Evolutionary conservation across 2,329 filamentous ascomycete genomes (phyloP).

Genomic region (Talaromyces sp.): DNA sequence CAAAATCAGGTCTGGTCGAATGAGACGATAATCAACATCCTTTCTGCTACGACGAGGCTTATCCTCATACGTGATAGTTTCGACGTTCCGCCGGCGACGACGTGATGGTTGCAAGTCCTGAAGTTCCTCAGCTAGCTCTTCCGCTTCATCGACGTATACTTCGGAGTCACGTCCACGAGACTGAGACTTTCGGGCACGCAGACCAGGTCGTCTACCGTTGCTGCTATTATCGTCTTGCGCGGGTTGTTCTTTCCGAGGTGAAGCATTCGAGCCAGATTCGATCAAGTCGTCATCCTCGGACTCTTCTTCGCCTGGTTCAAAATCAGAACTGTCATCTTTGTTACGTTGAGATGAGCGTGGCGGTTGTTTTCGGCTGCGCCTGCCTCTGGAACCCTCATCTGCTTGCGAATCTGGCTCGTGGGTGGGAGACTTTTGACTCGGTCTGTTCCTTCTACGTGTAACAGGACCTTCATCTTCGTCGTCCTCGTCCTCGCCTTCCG

Average conservation of each 20-base stretch:
- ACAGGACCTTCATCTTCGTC: constrained; percentile 59
- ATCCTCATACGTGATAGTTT: constrained; percentile 39
- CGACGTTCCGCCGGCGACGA: constrained; percentile 32
- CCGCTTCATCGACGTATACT: constrained; percentile 51
- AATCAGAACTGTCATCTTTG: constrained; percentile 61
- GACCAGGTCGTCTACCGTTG: constrained; percentile 52
- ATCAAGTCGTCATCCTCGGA: constrained; percentile 55
- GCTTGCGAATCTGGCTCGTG: constrained; percentile 34
- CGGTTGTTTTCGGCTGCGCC: constrained; percentile 42
- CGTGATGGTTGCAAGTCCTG: constrained; percentile 51
- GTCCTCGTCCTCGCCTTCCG: constrained; percentile 47
- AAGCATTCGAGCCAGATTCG: constrained; percentile 50
- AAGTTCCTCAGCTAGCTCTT: constrained; percentile 60
- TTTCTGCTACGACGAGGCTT: constrained; percentile 59
- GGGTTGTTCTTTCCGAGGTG: constrained; percentile 43
- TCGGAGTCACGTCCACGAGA: constrained; percentile 45
- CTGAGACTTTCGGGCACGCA: constrained; percentile 51
- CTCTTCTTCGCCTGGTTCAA: constrained; percentile 60
- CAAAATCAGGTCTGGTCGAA: constrained; percentile 68
- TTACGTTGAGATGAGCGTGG: constrained; percentile 48
- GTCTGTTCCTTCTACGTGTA: constrained; percentile 44
- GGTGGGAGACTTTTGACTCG: constrained; percentile 22
- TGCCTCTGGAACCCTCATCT: constrained; percentile 34
- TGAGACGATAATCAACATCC: constrained; percentile 81
- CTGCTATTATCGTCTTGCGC: constrained; percentile 50